Evolutionary conservation across 768 basidiomycete genomes (phyloP).

Genomic region (Rhodotorula graminis): DNA sequence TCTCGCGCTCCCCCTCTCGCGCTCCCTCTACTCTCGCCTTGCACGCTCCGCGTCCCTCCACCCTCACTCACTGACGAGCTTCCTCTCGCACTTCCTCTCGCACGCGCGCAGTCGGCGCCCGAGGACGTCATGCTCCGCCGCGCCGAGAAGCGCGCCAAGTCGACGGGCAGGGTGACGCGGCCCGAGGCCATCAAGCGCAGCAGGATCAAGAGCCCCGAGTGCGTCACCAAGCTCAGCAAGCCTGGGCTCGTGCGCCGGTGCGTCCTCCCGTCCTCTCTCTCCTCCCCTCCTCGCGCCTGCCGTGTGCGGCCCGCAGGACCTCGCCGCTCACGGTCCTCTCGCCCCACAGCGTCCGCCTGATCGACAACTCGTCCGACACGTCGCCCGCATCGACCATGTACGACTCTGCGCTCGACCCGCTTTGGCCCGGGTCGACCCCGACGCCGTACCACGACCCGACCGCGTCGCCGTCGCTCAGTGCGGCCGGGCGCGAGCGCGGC

Average conservation of each 20-base stretch:
- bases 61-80: too few species aligned
- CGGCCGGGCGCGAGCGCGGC: background rate
- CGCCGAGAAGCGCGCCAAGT: slow-evolving; percentile 38
- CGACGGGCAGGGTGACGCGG: slow-evolving; percentile 40
- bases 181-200: slow-evolving; percentile 33
- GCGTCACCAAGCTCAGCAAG: slow-evolving; percentile 28
- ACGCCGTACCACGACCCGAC: background rate
- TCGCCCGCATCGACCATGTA: slow-evolving; percentile 28
- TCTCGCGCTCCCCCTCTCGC: background rate
- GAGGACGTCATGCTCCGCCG: slow-evolving; percentile 41
- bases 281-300: background rate
- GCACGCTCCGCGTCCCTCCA: too few species aligned
- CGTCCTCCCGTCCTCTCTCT: background rate
- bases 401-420: slow-evolving; percentile 42
- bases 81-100: background rate
- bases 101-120: slow-evolving; percentile 33
- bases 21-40: background rate
- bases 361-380: slow-evolving; percentile 43
- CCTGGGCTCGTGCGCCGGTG: slow-evolving; percentile 28
- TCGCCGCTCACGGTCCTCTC: too few species aligned
- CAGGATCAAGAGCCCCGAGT: slow-evolving; percentile 27
- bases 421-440: slow-evolving; percentile 25
- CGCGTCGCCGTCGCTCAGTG: background rate
- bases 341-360: slow-evolving; percentile 38
- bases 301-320: too few species aligned